These are phyloP conservation scores for Cryptococcus jaspeensis DNA, from an alignment of 1,284 basidiomycete species.

Conservation along the genomic window DNA sequence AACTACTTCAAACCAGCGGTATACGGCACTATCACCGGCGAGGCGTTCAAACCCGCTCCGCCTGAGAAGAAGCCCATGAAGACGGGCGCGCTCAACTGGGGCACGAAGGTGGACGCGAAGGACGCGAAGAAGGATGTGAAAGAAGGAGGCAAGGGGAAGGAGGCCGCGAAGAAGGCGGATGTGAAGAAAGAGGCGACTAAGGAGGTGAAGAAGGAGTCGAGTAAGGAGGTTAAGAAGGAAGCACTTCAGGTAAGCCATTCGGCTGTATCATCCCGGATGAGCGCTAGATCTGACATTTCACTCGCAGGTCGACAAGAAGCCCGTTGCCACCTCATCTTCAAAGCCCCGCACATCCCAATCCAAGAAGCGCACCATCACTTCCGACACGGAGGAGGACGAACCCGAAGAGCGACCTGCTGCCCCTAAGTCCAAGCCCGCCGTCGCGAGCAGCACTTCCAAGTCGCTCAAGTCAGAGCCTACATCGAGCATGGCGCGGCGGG, in stretches of 20 bases:
- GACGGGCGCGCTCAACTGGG: conserved; percentile 30
- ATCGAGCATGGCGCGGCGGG: conserved; percentile 35
- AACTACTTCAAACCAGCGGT: conserved; percentile 24
- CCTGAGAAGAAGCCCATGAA: conserved; percentile 24
- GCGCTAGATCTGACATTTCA: no score
- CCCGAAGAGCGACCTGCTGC: conserved; percentile 2
- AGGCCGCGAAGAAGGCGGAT: conserved; percentile 10
- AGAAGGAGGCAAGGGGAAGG: not conserved
- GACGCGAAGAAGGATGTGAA: conserved; percentile 4
- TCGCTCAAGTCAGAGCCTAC: conserved; percentile 26
- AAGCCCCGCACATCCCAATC: conserved; percentile 10
- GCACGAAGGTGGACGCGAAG: conserved; percentile 12
- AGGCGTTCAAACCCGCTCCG: conserved; percentile 15
- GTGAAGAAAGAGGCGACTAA: conserved; percentile 6
- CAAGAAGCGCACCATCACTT: conserved; percentile 34
- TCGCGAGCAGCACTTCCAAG: not conserved
- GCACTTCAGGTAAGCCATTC: no score
- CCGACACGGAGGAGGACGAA: conserved; percentile 38
- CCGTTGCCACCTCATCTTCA: not conserved
- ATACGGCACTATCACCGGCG: conserved; percentile 43
- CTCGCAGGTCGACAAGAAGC: no score
- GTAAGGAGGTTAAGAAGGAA: conserved; percentile 18
- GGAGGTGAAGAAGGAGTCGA: conserved; percentile 7
- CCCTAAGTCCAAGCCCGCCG: conserved; percentile 2
- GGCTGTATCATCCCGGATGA: no score